phyloP scores from a whole-genome alignment of 148 eudicot species.

The Polygonum maritimum region DNA sequence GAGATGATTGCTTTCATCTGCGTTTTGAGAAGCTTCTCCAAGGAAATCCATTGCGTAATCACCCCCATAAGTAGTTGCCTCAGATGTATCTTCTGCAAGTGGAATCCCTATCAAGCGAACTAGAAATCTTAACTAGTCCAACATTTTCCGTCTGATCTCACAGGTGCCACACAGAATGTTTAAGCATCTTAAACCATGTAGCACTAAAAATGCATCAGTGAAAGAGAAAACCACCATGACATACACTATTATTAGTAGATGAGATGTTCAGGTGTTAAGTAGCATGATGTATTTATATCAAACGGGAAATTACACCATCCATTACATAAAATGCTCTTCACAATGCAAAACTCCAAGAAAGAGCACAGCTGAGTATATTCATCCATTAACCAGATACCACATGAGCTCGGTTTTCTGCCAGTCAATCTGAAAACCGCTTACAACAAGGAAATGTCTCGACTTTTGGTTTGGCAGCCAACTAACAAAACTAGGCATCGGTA shows the following conservation, averaged over 20 bases:
- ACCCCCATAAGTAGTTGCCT: not conserved
- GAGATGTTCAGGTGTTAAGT: not conserved
- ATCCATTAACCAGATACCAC: not conserved
- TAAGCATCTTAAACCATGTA: not conserved
- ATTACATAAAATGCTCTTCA: not conserved
- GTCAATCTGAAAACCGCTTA: not conserved
- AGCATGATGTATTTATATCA: not conserved
- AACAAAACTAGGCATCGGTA: not conserved
- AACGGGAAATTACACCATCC: not conserved
- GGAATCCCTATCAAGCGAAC: not conserved
- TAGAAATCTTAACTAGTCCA: not conserved
- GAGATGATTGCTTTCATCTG: not conserved
- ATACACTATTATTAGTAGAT: not conserved
- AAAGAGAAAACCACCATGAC: not conserved
- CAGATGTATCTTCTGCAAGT: not conserved
- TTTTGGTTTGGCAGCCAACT: not conserved
- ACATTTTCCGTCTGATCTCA: not conserved
- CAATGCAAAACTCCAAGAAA: not conserved
- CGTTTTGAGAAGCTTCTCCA: not conserved
- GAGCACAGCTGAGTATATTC: not conserved
- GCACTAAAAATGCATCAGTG: not conserved
- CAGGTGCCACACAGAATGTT: not conserved
- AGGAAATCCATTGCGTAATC: not conserved
- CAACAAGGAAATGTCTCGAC: not conserved
- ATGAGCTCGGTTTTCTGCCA: not conserved